Conservation (phyloP, 2,329 filamentous ascomycete species). For the Microsporum canis region DNA sequence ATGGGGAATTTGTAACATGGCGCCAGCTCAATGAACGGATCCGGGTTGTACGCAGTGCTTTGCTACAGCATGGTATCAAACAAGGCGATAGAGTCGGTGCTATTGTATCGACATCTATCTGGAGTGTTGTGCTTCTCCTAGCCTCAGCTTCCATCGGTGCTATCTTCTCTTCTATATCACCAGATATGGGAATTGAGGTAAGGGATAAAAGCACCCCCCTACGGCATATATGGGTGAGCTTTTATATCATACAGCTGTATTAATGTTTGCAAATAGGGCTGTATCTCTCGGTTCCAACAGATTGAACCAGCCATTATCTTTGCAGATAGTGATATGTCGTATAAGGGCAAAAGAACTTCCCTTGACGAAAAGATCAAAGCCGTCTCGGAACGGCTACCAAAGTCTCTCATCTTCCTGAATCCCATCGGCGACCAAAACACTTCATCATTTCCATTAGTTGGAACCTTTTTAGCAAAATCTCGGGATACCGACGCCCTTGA, state of each 20-base stretch:
- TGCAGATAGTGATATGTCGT: constrained; percentile 31
- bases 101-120: constrained; percentile 34
- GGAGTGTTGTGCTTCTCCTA: constrained; percentile 34
- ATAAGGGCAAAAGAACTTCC: constrained; percentile 29
- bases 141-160: constrained; percentile 34
- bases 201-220: not conserved
- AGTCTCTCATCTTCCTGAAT: constrained; percentile 17
- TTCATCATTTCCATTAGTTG: constrained; percentile 18
- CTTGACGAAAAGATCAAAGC: constrained; percentile 24
- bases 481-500: constrained; percentile 22
- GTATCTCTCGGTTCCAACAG: constrained; percentile 30
- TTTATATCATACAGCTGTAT: not conserved
- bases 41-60: constrained; percentile 27
- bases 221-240: not conserved
- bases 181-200: constrained; percentile 32
- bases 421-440: constrained; percentile 12
- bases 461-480: constrained; percentile 25
- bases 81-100: constrained; percentile 32
- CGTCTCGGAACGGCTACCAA: constrained; percentile 22
- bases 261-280: constrained; percentile 16
- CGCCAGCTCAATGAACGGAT: constrained; percentile 29
- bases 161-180: constrained; percentile 36
- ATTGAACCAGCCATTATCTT: constrained; percentile 33
- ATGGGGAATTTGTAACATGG: constrained; percentile 33
- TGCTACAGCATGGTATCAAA: constrained; percentile 28